Evolutionary conservation across 2,329 filamentous ascomycete genomes (phyloP).

Genomic region (Sporothrix curviconia): DNA sequence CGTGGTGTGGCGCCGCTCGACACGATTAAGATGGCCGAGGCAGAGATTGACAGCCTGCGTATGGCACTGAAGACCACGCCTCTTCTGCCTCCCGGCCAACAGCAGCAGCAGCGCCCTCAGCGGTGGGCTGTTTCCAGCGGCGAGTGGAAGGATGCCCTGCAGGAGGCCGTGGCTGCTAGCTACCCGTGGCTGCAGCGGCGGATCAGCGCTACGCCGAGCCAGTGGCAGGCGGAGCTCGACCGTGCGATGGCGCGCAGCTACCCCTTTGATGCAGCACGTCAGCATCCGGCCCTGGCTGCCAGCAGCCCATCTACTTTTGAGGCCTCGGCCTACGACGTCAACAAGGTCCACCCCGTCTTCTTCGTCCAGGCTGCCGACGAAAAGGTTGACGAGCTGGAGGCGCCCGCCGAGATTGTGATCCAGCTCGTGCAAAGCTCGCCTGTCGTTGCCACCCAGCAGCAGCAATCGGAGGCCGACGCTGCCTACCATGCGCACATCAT

Average conservation of each 20-base stretch:
- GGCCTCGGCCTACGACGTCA: constrained; percentile 20
- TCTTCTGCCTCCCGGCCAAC: constrained; percentile 4
- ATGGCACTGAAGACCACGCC: constrained; percentile 5
- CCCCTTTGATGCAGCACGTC: constrained; percentile 25
- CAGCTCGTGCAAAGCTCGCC: neutral
- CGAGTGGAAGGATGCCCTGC: constrained; percentile 32
- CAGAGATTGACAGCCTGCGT: constrained; percentile 4
- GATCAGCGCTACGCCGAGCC: constrained; percentile 22
- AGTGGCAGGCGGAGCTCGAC: constrained; percentile 34
- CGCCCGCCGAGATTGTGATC: neutral
- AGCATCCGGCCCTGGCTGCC: constrained; percentile 31
- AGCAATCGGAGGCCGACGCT: constrained; percentile 8
- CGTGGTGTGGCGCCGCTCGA: neutral
- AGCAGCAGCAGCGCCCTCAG: constrained; percentile 16
- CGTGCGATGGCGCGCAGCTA: constrained; percentile 29
- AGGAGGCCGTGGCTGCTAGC: constrained; percentile 28
- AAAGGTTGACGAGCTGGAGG: no score
- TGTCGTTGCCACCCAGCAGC: neutral
- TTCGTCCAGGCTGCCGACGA: constrained; percentile 24
- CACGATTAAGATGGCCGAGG: neutral
- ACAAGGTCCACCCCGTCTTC: constrained; percentile 29
- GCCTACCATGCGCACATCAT: constrained; percentile 24
- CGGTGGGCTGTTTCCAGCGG: constrained; percentile 11
- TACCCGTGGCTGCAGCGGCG: constrained; percentile 21
- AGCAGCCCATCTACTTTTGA: constrained; percentile 16